Base-by-base conservation (phyloP, 768 basidiomycete species). In the Trametopsis cervina region DNA sequence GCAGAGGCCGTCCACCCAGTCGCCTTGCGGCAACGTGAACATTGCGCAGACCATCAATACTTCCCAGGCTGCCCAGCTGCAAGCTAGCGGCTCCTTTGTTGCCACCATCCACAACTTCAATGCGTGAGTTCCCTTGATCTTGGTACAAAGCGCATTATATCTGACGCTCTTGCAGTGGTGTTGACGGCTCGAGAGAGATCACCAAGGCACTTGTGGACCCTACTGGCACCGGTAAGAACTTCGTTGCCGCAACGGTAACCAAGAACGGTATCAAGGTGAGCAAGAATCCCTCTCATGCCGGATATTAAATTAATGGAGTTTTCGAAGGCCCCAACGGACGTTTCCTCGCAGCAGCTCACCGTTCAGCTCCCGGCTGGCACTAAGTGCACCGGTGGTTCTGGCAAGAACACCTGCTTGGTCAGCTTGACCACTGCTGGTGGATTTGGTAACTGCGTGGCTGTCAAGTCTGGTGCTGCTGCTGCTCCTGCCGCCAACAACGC, bases 371-470 rank as follows among this genome's bases (percentile, higher is more conserved):
- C 79, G 2, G 60, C 72, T 18, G 71, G 69, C 18, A 76, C 72
- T 3, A 70, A 60, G 45, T 81, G 79, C 60, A 66, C 71, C 11
- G 78, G 78, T 46, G 79, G 78, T 29, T 25, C 60, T 0, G 48
- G 61, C 4, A 61, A 64, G 2, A 66, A 76, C 58, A 65, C 68
- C 22, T 81, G 78, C 60, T 64, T 81, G 47, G 74, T 70, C 63
- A 70, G 73, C 23, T 74, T 80, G 55, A 69, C 62, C 37, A 74
- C 75, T 17, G 60, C 71, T 17, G 70, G 67, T 20, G 72, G 74
- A 23, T 78, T 78, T 59, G 77, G 78, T 45, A 78, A 76, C 58
- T 80, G 78, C 49, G 69, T 73, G 10, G 75, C 69, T 25, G 73
- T 78, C 25, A 56, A 56, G 9, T 67, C 73, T 44, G 58, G 54